A percentile compares a stretch with the other conserved stretches of the same genome.
Evolutionary conservation across 306 rosid species (phyloP).

Genomic region (Quercus parvula): DNA sequence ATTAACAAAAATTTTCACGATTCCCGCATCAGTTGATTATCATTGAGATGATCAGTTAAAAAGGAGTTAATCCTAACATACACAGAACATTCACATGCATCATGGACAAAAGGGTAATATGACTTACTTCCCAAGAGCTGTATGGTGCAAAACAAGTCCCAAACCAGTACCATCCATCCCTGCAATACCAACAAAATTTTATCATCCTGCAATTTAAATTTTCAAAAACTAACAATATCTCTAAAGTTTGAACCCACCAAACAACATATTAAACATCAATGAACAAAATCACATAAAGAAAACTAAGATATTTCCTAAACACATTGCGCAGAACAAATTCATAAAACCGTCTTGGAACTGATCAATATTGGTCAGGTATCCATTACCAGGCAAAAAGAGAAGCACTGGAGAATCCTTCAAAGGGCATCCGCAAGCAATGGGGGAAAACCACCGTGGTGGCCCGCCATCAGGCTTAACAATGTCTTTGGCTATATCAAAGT

Average conservation of each 20-base stretch:
- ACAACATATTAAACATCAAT: background rate
- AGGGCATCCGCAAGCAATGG: slow-evolving; percentile 48
- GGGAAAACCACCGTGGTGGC: slow-evolving; percentile 95
- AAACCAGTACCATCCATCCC: slow-evolving; percentile 92
- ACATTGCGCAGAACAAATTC: background rate
- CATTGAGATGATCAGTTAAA: background rate
- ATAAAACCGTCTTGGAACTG: background rate
- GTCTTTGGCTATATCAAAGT: slow-evolving; percentile 52
- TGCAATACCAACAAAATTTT: slow-evolving; percentile 31
- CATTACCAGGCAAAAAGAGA: slow-evolving; percentile 75
- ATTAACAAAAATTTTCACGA: too few species aligned
- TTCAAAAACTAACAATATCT: background rate
- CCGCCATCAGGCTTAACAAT: slow-evolving; percentile 60
- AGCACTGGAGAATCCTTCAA: slow-evolving; percentile 62
- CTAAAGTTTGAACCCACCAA: background rate
- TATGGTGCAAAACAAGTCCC: slow-evolving; percentile 84
- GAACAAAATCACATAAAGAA: slow-evolving; percentile 3
- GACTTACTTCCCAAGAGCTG: slow-evolving; percentile 93
- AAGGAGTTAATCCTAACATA: background rate
- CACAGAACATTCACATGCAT: background rate
- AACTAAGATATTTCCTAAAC: background rate
- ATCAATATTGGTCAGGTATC: background rate
- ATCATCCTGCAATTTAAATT: slow-evolving; percentile 6
- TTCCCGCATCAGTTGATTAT: too few species aligned
- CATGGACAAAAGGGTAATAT: background rate